Percentiles rank a stretch among this genome's conserved stretches.
These are phyloP conservation scores for Hypoxylon sp. DNA, from an alignment of 2,329 filamentous ascomycete genomes.

Conservation along the genomic window DNA sequence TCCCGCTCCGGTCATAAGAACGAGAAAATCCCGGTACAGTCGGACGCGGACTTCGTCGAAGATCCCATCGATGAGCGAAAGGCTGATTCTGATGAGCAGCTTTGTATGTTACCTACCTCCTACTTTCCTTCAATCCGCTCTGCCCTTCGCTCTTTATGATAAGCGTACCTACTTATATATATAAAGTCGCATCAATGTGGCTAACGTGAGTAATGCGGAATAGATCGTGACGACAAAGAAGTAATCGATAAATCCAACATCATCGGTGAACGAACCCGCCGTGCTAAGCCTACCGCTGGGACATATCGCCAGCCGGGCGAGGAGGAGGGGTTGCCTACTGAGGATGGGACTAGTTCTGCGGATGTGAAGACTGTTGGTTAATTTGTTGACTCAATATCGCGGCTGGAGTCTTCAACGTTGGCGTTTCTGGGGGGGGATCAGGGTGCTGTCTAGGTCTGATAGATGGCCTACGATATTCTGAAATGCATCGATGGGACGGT, in stretches of 20 bases:
- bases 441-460: neutral
- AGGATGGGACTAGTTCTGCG: conserved; percentile 46
- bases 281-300: conserved; percentile 48
- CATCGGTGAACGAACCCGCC: conserved; percentile 55
- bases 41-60: conserved; percentile 54
- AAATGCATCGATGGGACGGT: too few species aligned
- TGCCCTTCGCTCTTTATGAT: neutral
- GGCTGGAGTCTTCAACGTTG: neutral
- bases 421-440: neutral
- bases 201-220: neutral
- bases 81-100: conserved; percentile 56
- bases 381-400: neutral
- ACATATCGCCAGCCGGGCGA: conserved; percentile 56
- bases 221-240: conserved; percentile 57
- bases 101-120: conserved; percentile 50
- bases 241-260: conserved; percentile 58
- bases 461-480: neutral
- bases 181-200: neutral
- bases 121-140: neutral
- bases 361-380: conserved; percentile 15
- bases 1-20: conserved; percentile 53
- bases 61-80: conserved; percentile 53
- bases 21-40: conserved; percentile 54
- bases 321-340: conserved; percentile 50
- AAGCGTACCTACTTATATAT: too few species aligned